Evolutionary conservation across 2,329 filamentous ascomycete species (phyloP).

Genomic region (Botrytis medusae): DNA sequence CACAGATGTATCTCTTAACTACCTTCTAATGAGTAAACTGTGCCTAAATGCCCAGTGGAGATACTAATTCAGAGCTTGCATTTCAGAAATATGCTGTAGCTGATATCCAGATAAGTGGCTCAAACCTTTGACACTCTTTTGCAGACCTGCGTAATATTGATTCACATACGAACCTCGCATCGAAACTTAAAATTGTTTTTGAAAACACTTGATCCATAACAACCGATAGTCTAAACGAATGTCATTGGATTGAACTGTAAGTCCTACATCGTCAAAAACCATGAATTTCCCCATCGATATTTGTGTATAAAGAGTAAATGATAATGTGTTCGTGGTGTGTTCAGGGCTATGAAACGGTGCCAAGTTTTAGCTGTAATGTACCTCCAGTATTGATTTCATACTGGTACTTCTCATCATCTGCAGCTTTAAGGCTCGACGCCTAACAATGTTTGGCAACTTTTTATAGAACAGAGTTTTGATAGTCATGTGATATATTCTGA

Average conservation of each 20-base stretch:
- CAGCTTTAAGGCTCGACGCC: neutral
- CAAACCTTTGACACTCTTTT: neutral
- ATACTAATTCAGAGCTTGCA: neutral
- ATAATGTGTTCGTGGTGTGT: neutral
- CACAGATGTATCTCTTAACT: neutral
- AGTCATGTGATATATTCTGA: neutral
- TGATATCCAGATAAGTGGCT: no score
- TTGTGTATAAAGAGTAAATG: neutral
- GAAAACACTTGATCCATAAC: neutral
- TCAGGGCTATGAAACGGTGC: neutral
- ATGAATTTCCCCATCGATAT: neutral
- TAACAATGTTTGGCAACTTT: neutral
- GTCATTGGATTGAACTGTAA: neutral
- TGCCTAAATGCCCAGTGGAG: neutral
- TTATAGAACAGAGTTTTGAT: neutral
- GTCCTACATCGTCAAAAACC: neutral
- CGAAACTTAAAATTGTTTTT: neutral
- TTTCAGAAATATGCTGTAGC: neutral
- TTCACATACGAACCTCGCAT: neutral
- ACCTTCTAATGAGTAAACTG: neutral
- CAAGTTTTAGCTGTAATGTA: neutral
- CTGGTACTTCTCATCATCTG: neutral
- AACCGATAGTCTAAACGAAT: neutral
- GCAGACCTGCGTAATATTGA: neutral
- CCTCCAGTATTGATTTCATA: neutral